Evolutionary conservation across 306 rosid species (phyloP), one percentile per base, ranked within the genome.

Genomic region (Cucurbita pepo): DNA sequence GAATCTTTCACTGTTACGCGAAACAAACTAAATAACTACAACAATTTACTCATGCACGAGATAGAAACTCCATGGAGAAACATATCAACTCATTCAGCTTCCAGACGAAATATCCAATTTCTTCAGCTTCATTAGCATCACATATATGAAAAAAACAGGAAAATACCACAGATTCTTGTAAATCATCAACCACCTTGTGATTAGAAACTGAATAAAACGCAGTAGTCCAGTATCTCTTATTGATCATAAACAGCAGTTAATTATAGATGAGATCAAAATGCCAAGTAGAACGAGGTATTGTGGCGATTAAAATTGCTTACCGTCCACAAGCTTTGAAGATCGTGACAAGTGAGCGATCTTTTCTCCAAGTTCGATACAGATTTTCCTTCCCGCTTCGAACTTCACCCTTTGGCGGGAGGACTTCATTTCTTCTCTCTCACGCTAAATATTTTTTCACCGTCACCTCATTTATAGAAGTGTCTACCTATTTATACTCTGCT

Each of bases 321-420:
- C 9, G 67, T 8, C 21, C 7, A 15, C 21, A 15, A 14, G 45
- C 67, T 60, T 60, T 60, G 67, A 8, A 60, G 44, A 3, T 60
- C 2, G 54, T 14, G 54, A 13, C 54, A 16, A 14, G 8, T 10
- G 7, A 11, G 69, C 69, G 4, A 62, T 62, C 50, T 6, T 62
- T 62, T 62, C 69, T 18, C 13, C 48, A 10, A 16, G 47, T 61
- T 38, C 48, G 21, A 1, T 61, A 37, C 14, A 62, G 22, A 38
- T 41, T 40, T 21, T 40, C 44, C 70, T 63, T 41, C 51, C 36
- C 12, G 4, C 5, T 18, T 41, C 4, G 15, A 30, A 36, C 18
- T 63, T 19, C 51, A n/a, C 36, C 36, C 34, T n/a, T 63, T 63
- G 70, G 70, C 70, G 70, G 70, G 70, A 63, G 52, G 70, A 63